These are phyloP conservation scores for Thraustochytrium sp. DNA, from an alignment of 352 stramenopile genomes.

Conservation along the genomic window DNA sequence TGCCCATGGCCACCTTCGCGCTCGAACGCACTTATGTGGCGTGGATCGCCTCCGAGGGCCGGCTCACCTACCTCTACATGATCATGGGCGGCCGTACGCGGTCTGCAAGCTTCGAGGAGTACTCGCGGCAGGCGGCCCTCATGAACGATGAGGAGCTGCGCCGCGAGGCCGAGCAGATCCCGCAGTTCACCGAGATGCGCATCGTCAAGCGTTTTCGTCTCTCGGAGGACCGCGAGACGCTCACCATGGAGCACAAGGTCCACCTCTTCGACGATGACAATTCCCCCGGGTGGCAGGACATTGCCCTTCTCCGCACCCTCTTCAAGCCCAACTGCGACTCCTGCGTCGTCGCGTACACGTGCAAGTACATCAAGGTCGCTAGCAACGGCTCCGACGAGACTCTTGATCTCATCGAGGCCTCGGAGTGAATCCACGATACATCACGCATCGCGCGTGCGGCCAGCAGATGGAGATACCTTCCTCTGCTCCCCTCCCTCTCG, in stretches of 20 bases:
- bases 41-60: not conserved
- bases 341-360: not conserved
- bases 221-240: not conserved
- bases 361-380: constrained; percentile 26
- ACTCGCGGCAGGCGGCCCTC: not conserved
- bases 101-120: not conserved
- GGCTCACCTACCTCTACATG: not conserved
- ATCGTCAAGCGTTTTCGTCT: not conserved
- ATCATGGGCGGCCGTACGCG: not conserved
- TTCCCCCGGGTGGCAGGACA: not conserved
- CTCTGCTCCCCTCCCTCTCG: too few species aligned
- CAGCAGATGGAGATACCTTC: too few species aligned
- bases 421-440: too few species aligned
- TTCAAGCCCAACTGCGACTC: not conserved
- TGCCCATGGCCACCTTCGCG: not conserved
- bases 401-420: not conserved
- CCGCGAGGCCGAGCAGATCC: not conserved
- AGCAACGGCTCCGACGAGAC: not conserved
- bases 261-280: constrained; percentile 6
- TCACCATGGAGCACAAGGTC: not conserved
- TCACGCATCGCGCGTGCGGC: too few species aligned
- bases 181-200: not conserved
- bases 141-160: not conserved
- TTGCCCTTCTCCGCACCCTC: not conserved
- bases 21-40: constrained; percentile 17